These are phyloP conservation scores for Septoria petroselini DNA, from an alignment of 2,329 filamentous ascomycete species.

Conservation along the genomic window DNA sequence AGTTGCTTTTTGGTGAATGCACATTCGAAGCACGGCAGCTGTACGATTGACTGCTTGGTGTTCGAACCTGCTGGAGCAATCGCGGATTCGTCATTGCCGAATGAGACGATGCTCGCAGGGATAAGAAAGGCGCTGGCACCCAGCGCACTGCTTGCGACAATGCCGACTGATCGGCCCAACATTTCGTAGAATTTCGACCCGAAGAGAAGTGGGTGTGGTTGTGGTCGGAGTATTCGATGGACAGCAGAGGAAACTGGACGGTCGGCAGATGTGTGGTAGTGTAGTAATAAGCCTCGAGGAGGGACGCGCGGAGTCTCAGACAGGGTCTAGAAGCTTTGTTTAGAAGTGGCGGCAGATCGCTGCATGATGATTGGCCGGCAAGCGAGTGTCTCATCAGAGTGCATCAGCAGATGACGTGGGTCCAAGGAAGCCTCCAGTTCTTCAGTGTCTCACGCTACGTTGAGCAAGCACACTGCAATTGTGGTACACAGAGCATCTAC, in stretches of 20 bases:
- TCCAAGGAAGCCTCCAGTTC: too few relatives aligned
- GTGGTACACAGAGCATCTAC: too few relatives aligned
- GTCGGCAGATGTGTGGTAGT: background rate
- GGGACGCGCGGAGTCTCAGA: too few relatives aligned
- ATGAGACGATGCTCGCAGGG: slow-evolving; percentile 47
- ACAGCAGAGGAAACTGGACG: background rate
- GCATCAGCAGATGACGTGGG: too few relatives aligned
- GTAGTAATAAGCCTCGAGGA: background rate
- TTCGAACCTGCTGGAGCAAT: slow-evolving; percentile 32
- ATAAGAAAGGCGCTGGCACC: slow-evolving; percentile 51
- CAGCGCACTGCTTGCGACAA: slow-evolving; percentile 31
- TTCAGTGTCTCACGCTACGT: too few relatives aligned
- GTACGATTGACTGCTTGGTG: slow-evolving; percentile 45
- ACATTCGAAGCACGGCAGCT: slow-evolving; percentile 56
- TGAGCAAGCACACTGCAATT: too few relatives aligned
- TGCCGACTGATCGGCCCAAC: slow-evolving; percentile 36
- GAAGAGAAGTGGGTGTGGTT: background rate
- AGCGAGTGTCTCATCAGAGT: too few relatives aligned
- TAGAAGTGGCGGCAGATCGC: too few relatives aligned
- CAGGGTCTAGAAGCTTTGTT: too few relatives aligned
- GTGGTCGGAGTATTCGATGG: background rate
- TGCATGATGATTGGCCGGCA: too few relatives aligned
- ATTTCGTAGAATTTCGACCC: slow-evolving; percentile 29
- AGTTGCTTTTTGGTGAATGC: slow-evolving; percentile 41
- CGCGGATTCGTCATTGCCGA: slow-evolving; percentile 35